Evolutionary conservation across 1,284 basidiomycete species (phyloP), one percentile per base, ranked within the genome.

Genomic region (Marasmius sp.): DNA sequence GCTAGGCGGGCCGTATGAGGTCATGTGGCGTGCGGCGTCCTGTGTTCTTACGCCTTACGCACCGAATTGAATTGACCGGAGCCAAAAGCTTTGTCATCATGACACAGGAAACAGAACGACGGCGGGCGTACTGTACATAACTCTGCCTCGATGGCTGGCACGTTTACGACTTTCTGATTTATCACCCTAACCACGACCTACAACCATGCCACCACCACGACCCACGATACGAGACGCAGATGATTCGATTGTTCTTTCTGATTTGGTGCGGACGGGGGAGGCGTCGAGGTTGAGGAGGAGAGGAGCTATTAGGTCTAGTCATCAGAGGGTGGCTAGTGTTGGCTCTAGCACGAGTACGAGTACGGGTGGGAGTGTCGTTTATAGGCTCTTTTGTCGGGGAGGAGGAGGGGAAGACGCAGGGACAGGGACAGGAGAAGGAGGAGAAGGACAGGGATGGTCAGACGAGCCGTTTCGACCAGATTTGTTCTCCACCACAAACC

Each of bases 281-380:
- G 85, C 87, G 0, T 91, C 89, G 16, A 78, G 89, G 7, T 73
- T 91, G 43, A 81, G 89, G n/a, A 77, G 89, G 60, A 75, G 89
- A 66, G 89, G 89, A 22, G 89, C 89, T 56, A 83, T 91, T 79
- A 79, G 86, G 41, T 75, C 88, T 47, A 86, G 88, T 71, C 83
- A 85, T 61, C 41, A 37, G n/a, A 60, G 43, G 37, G 36, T 34
- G 20, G 12, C 41, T 39, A 56, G 52, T 22, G 6, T 6, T n/a
- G n/a, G n/a, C 9, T 9, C 9, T n/a, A n/a, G 12, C 3, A 12
- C 41, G 3, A 43, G 12, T 43, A 6, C 3, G 12, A 6, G 12
- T 3, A 6, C 3, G 3, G 11, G 41, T 3, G 41, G 27, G 27
- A 27, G 27, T 27, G n/a, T n/a, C 12, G n/a, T n/a, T 2, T 43